phyloP scores from a whole-genome alignment of 2,329 filamentous ascomycete species.

The Trichoderma lentiforme region DNA sequence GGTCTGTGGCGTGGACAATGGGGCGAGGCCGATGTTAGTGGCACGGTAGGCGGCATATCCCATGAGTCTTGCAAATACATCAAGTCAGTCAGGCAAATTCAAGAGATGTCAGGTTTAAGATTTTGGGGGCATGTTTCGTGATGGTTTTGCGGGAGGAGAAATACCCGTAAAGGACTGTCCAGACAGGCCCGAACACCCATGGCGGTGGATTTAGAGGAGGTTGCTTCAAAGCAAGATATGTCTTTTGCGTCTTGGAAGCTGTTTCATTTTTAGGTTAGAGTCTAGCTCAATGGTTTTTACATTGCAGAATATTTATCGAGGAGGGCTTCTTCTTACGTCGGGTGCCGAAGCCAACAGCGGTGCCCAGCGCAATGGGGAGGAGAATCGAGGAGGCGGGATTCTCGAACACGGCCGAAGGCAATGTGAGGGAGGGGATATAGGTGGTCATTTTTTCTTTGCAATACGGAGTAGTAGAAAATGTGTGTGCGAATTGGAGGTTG shows the following conservation, averaged over 20 bases:
- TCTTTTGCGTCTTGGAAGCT: conserved; percentile 58
- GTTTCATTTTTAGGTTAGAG: background rate
- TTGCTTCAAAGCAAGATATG: conserved; percentile 65
- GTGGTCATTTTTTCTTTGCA: conserved; percentile 61
- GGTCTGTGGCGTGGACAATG: conserved; percentile 51
- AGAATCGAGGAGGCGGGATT: conserved; percentile 71
- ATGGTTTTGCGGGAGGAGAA: background rate
- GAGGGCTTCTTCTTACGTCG: conserved; percentile 49
- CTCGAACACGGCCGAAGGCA: conserved; percentile 69
- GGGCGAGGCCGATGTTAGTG: conserved; percentile 59
- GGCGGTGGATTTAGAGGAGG: conserved; percentile 60
- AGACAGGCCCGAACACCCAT: conserved; percentile 61
- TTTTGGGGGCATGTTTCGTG: background rate
- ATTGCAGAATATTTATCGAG: background rate
- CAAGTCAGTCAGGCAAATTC: background rate
- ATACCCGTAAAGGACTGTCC: conserved; percentile 63
- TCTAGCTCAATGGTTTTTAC: background rate
- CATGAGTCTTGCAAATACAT: conserved; percentile 55
- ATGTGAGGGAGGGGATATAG: conserved; percentile 72
- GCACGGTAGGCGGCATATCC: conserved; percentile 85
- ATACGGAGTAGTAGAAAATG: background rate
- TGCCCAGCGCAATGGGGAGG: conserved; percentile 70
- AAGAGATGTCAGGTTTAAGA: background rate
- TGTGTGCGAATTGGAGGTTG: background rate
- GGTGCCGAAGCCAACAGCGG: conserved; percentile 67